Conservation (phyloP, 1,139 yeast genomes). For the Lodderomyces metapsilosis region DNA sequence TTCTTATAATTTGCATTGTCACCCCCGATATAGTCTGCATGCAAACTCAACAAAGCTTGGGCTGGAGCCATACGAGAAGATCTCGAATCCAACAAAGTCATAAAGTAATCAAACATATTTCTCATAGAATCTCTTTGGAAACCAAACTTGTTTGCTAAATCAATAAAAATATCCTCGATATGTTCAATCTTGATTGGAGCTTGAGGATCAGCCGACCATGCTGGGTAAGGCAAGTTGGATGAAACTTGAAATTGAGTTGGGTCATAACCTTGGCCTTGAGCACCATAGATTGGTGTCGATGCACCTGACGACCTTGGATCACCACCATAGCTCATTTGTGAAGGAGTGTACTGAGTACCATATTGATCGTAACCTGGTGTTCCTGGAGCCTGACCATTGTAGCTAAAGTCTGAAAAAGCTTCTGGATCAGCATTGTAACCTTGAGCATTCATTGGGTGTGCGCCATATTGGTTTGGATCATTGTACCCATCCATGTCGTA, state of each 20-base stretch:
- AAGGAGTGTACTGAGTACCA: slow-evolving; percentile 77
- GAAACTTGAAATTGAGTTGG: slow-evolving; percentile 64
- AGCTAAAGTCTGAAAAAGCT: slow-evolving; percentile 75
- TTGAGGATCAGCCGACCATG: slow-evolving; percentile 92
- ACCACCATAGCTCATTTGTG: slow-evolving; percentile 81
- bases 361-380: slow-evolving; percentile 70
- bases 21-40: slow-evolving; percentile 82
- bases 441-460: slow-evolving; percentile 41
- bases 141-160: slow-evolving; percentile 87
- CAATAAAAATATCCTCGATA: slow-evolving; percentile 88
- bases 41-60: slow-evolving; percentile 87
- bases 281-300: slow-evolving; percentile 92
- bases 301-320: slow-evolving; percentile 84
- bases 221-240: slow-evolving; percentile 80
- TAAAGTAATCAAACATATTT: slow-evolving; percentile 93
- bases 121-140: slow-evolving; percentile 98
- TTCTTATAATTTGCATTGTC: slow-evolving; percentile 43
- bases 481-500: slow-evolving; percentile 50
- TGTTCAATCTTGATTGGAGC: slow-evolving; percentile 79
- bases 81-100: slow-evolving; percentile 91
- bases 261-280: slow-evolving; percentile 57
- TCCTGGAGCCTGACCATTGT: slow-evolving; percentile 74
- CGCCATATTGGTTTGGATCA: slow-evolving; percentile 28
- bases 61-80: slow-evolving; percentile 97
- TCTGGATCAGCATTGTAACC: slow-evolving; percentile 63